phyloP scores from a whole-genome alignment of 257 asterid species.

The Solanum sitiens region DNA sequence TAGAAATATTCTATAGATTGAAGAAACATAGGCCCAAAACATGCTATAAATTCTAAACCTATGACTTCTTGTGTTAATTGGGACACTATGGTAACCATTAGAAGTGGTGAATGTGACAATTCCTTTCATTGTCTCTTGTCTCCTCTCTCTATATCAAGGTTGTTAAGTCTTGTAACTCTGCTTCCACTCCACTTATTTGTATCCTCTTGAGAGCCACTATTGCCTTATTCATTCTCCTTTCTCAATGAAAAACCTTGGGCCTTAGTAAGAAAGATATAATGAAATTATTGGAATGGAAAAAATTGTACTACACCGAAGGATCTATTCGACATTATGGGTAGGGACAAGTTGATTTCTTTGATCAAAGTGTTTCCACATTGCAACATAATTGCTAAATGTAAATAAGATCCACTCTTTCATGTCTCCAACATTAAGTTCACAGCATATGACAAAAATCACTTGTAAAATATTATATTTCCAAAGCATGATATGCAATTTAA shows the following conservation, averaged over 20 bases:
- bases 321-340: neutral
- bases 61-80: neutral
- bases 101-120: neutral
- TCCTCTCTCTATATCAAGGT: neutral
- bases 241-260: neutral
- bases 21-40: neutral
- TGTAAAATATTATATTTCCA: neutral
- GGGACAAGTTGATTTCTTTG: neutral
- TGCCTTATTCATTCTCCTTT: neutral
- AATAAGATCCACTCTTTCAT: neutral
- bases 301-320: neutral
- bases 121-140: neutral
- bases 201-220: neutral
- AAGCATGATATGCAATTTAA: neutral
- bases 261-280: neutral
- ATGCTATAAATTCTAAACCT: neutral
- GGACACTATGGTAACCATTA: neutral
- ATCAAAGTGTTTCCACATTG: neutral
- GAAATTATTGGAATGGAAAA: neutral
- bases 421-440: neutral
- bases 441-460: neutral
- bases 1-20: neutral
- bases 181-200: neutral
- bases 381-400: neutral
- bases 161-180: neutral